phyloP scores from a whole-genome alignment of 1,284 basidiomycete genomes.

The Leccinum solheimii region DNA sequence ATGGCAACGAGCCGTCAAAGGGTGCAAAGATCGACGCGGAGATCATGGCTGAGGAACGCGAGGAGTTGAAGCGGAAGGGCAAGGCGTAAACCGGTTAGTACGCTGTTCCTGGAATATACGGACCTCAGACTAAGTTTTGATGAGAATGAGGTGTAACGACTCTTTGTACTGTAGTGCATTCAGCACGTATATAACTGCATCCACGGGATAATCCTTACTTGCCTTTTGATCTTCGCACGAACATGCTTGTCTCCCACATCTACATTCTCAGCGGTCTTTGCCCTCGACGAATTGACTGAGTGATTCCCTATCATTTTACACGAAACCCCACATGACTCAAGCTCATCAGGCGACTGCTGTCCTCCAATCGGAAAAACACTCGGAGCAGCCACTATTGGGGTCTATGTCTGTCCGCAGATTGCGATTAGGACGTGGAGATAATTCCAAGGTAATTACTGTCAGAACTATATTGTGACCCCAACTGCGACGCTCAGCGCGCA shows the following conservation, averaged over 20 bases:
- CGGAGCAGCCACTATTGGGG: background rate
- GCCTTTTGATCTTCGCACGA: too few species aligned
- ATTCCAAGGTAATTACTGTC: background rate
- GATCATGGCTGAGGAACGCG: conserved; percentile 53
- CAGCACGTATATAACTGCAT: background rate
- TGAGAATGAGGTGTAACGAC: background rate
- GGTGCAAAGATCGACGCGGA: conserved; percentile 64
- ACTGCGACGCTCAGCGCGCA: background rate
- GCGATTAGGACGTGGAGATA: background rate
- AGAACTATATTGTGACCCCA: background rate
- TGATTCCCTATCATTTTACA: background rate
- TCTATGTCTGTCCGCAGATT: background rate
- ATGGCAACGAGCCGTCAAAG: conserved; percentile 61
- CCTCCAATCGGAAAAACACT: background rate
- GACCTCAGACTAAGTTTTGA: background rate
- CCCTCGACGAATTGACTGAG: background rate
- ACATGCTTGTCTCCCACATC: too few species aligned
- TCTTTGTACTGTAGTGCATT: conserved; percentile 6
- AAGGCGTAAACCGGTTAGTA: conserved; percentile 31
- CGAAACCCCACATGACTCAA: background rate
- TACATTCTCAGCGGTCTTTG: too few species aligned
- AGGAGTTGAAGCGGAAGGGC: conserved; percentile 41
- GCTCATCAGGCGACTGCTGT: background rate
- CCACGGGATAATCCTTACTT: background rate
- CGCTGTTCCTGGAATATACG: background rate